Conservation (phyloP, 495 filamentous ascomycete species). For the Aspergillus haitiensis region DNA sequence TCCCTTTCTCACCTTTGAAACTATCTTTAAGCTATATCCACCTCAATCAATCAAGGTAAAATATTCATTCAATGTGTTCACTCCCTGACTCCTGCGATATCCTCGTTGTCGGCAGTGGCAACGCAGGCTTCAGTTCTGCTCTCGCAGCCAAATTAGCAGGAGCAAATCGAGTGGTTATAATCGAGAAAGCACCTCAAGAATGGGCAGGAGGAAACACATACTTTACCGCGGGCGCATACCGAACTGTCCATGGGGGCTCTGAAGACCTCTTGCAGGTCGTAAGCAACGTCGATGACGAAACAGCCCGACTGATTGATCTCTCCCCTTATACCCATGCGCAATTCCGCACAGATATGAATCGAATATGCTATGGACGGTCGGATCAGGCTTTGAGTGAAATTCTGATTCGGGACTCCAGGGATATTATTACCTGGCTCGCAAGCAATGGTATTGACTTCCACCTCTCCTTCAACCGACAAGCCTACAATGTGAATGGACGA, state of each 20-base stretch:
- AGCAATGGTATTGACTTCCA: slow-evolving; percentile 53
- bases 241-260: slow-evolving; percentile 47
- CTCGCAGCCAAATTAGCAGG: slow-evolving; percentile 39
- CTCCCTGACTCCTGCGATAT: slow-evolving; percentile 34
- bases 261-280: slow-evolving; percentile 47
- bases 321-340: slow-evolving; percentile 41
- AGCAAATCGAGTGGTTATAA: slow-evolving; percentile 38
- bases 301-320: slow-evolving; percentile 42
- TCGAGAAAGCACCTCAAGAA: slow-evolving; percentile 51
- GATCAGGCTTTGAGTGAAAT: slow-evolving; percentile 41
- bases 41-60: no score
- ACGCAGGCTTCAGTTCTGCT: slow-evolving; percentile 58
- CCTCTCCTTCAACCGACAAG: slow-evolving; percentile 62
- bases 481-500: slow-evolving; percentile 54
- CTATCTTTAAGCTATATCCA: no score
- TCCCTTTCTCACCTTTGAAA: no score
- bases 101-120: slow-evolving; percentile 55
- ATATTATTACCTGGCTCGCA: slow-evolving; percentile 56
- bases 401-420: slow-evolving; percentile 32
- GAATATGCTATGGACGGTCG: slow-evolving; percentile 44
- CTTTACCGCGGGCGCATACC: slow-evolving; percentile 58
- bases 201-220: slow-evolving; percentile 58
- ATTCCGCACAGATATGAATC: slow-evolving; percentile 50
- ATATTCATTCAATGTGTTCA: not conserved
- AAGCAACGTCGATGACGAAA: slow-evolving; percentile 37